Base-by-base conservation (phyloP, 1,139 yeast species). In the Saccharomyces uvarum region DNA sequence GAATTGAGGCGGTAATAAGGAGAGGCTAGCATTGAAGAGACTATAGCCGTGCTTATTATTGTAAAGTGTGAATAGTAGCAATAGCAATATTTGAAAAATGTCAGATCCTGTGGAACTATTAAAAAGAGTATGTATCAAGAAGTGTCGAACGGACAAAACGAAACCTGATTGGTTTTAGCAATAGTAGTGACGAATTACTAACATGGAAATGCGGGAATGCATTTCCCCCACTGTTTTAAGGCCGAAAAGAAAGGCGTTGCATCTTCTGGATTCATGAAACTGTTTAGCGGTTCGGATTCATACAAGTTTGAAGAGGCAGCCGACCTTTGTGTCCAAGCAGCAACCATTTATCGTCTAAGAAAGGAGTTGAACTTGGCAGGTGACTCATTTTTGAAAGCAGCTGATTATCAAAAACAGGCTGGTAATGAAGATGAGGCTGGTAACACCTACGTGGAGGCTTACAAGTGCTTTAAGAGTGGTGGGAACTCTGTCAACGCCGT, bases 341-440 rank as follows among this genome's bases (percentile, higher is more conserved):
- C 95, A 28, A 93, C 91, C 67, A 79, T 82, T 51, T 93, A 83
- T 75, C 80, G 93, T 59, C 75, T 93, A 57, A 83, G 81, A 62
- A 88, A 88, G 68, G 88, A 87, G 65, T 69, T 73, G 55, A 73
- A 75, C 27, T 75, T 75, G 53, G 98, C 98, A 0, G 99, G 98
- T 14, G 77, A 79, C 58, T 84, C 90, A 41, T 91, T 91, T 67
- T 84, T 87, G 56, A 83, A 82, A 66, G 98, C 99, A 0, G 95
- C 98, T 0, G 81, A 80, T 16, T 81, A 84, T 58, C 97, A 89
- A 70, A 75, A 80, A 56, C 79, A 83, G 63, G 86, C 91, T 41
- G 87, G 81, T 32, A 83, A 86, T 61, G 86, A 84, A 61, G 97
- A 93, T 64, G 98, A 93, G 64, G 96, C 96, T 2, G 96, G 96